Conservation (phyloP, 805 yeast genomes). For the Zygotorulaspora sp. region DNA sequence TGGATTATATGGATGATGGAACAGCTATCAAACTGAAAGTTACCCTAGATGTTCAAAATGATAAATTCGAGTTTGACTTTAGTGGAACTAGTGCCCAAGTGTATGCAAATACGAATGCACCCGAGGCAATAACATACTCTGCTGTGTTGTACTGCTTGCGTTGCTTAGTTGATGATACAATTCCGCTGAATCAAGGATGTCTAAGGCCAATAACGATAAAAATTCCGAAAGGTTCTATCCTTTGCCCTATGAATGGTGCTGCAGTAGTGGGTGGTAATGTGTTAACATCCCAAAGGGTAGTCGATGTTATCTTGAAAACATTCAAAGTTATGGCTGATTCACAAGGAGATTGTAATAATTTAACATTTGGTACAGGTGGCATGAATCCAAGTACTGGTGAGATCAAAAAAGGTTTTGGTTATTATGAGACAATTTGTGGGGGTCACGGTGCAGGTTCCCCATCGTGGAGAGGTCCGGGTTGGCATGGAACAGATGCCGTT, state of each 20-base stretch:
- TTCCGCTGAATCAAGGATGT: conserved; percentile 93
- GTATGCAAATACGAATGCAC: conserved; percentile 88
- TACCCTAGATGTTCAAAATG: conserved; percentile 44
- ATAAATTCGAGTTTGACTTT: conserved; percentile 79
- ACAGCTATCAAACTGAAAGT: conserved; percentile 57
- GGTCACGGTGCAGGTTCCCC: conserved; percentile 76
- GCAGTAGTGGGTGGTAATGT: conserved; percentile 96
- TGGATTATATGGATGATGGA: conserved; percentile 79
- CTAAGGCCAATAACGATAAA: conserved; percentile 66
- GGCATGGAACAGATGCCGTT: conserved; percentile 85
- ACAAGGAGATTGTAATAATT: conserved; percentile 92
- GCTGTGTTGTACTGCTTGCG: conserved; percentile 85
- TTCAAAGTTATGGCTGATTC: conserved; percentile 89
- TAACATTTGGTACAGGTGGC: conserved; percentile 84
- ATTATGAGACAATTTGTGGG: conserved; percentile 91
- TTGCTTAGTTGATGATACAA: conserved; percentile 76
- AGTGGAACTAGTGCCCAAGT: conserved; percentile 84
- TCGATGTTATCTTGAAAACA: conserved; percentile 82
- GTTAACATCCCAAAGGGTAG: conserved; percentile 86
- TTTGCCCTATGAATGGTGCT: conserved; percentile 75
- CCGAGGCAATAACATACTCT: conserved; percentile 80
- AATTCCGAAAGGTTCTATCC: conserved; percentile 56
- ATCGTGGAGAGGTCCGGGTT: conserved; percentile 55
- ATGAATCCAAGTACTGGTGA: conserved; percentile 43
- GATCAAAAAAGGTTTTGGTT: conserved; percentile 64